These are phyloP conservation scores for Rosellinia necatrix DNA, from an alignment of 2,329 filamentous ascomycete species.

Conservation along the genomic window DNA sequence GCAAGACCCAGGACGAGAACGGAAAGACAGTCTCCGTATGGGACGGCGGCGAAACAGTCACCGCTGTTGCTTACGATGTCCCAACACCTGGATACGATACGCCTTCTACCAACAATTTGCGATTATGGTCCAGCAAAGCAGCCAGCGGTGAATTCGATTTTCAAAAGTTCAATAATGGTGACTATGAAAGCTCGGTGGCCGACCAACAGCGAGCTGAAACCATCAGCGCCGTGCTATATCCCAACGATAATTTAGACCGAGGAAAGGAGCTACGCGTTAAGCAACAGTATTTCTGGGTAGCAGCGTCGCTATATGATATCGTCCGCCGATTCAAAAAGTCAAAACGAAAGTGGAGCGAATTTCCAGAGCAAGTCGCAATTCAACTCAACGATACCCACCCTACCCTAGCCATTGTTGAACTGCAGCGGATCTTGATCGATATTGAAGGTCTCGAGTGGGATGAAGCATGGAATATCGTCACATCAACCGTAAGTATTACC, in stretches of 20 bases:
- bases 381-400: constrained; percentile 98
- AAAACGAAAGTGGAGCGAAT: constrained; percentile 86
- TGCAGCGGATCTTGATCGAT: constrained; percentile 91
- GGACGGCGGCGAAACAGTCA: constrained; percentile 93
- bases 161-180: constrained; percentile 97
- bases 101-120: constrained; percentile 90
- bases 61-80: constrained; percentile 92
- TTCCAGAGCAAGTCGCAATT: constrained; percentile 93
- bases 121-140: constrained; percentile 97
- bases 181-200: constrained; percentile 97
- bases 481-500: constrained; percentile 60
- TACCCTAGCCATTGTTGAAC: constrained; percentile 91
- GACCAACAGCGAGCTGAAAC: constrained; percentile 99
- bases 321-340: constrained; percentile 98
- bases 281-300: constrained; percentile 99
- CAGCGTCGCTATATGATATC: constrained; percentile 94
- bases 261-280: constrained; percentile 97
- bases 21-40: constrained; percentile 78
- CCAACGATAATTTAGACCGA: constrained; percentile 94
- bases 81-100: constrained; percentile 90
- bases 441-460: constrained; percentile 92
- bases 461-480: constrained; percentile 83
- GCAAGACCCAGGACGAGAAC: constrained; percentile 72
- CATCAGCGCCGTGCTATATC: constrained; percentile 95
- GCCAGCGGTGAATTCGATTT: constrained; percentile 98